phyloP scores from a whole-genome alignment of 305 asterid genomes.

The Rubia tinctorum region DNA sequence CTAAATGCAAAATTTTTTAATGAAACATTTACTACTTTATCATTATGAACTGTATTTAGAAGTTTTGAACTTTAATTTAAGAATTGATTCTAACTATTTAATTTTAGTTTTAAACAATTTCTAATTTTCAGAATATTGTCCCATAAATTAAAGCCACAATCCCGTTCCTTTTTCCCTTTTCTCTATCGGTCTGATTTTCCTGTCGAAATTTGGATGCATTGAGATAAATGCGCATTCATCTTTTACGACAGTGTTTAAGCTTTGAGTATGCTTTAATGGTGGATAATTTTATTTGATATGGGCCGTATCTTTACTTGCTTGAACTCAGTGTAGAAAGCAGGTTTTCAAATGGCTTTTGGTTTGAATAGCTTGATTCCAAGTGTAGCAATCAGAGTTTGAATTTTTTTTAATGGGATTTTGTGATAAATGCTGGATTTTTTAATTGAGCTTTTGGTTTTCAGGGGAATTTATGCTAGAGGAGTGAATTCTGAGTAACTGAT shows the following conservation, averaged over 20 bases:
- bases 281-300: background rate
- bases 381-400: background rate
- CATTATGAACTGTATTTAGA: too few relatives aligned
- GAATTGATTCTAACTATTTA: too few relatives aligned
- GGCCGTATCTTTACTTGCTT: background rate
- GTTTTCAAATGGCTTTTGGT: background rate
- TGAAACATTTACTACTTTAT: too few relatives aligned
- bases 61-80: too few relatives aligned
- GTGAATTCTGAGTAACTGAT: background rate
- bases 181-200: constrained; percentile 1
- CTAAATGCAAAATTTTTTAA: too few relatives aligned
- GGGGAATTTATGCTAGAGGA: background rate
- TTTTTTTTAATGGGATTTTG: background rate
- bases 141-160: constrained; percentile 2
- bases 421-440: background rate
- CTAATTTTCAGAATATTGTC: constrained; percentile 28
- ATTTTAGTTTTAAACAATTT: too few relatives aligned
- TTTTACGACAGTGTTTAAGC: background rate
- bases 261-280: background rate
- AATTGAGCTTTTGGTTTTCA: background rate
- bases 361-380: background rate
- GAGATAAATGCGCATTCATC: constrained; percentile 4
- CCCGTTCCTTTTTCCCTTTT: background rate
- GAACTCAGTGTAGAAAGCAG: background rate
- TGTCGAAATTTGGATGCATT: constrained; percentile 1